Conservation (phyloP, 2,329 filamentous ascomycete genomes). For the Cladosporium sp. region DNA sequence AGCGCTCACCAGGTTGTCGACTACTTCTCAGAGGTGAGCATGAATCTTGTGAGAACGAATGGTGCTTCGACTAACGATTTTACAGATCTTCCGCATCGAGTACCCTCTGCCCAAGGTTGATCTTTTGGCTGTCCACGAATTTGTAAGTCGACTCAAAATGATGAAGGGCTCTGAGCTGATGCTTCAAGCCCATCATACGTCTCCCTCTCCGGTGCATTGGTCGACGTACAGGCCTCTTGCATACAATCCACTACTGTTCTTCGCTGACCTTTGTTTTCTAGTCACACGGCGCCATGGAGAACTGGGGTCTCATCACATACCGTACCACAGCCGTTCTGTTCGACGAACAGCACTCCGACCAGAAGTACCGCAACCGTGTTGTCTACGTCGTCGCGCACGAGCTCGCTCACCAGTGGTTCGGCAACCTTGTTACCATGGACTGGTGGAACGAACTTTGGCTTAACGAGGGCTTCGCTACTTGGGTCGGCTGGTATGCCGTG, state of each 20-base stretch:
- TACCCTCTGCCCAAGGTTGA: conserved; percentile 93
- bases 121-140: conserved; percentile 88
- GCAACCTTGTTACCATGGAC: conserved; percentile 93
- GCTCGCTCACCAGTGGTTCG: conserved; percentile 86
- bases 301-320: conserved; percentile 96
- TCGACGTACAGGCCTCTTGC: background rate
- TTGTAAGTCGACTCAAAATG: conserved; percentile 58
- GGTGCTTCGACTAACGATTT: conserved; percentile 14
- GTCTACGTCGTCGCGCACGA: conserved; percentile 99
- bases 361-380: conserved; percentile 87
- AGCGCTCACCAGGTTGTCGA: conserved; percentile 93
- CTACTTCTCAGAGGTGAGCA: conserved; percentile 77
- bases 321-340: conserved; percentile 90
- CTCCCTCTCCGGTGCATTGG: conserved; percentile 26
- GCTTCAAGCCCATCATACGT: conserved; percentile 46
- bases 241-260: background rate
- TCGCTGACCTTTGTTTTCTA: conserved; percentile 49
- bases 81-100: conserved; percentile 78
- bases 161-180: conserved; percentile 26
- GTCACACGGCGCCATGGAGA: conserved; percentile 83
- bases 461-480: conserved; percentile 96
- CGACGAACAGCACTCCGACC: conserved; percentile 87
- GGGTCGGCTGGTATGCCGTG: conserved; percentile 93
- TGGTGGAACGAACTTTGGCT: conserved; percentile 81
- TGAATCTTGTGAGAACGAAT: background rate